Evolutionary conservation across 208 protist species (phyloP).

Genomic region (Crithidia mellificae): DNA sequence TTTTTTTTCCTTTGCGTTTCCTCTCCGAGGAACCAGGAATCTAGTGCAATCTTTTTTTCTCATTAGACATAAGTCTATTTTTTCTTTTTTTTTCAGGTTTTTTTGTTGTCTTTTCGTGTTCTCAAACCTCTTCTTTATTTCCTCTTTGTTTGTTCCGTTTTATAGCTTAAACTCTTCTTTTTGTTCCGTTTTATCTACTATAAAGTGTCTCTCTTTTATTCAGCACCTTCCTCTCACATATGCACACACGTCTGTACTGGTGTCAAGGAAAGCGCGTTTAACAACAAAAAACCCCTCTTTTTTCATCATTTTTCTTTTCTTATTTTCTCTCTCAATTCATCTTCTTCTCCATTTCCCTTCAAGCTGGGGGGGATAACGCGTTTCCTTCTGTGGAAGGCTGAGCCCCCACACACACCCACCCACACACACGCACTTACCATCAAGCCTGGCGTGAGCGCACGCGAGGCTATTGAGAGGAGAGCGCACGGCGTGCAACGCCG

Average conservation of each 20-base stretch:
- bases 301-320: constrained; percentile 4
- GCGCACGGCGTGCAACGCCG: background rate
- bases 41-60: constrained; percentile 1
- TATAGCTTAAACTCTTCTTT: background rate
- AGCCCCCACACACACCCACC: no score
- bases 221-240: background rate
- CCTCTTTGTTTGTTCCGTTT: background rate
- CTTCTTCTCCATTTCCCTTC: constrained; percentile 5
- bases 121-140: background rate
- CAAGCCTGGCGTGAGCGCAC: background rate
- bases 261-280: background rate
- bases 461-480: background rate
- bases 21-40: background rate
- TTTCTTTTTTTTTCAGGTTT: constrained; percentile 1
- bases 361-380: constrained; percentile 29
- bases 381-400: constrained; percentile 24
- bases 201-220: constrained; percentile 10
- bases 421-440: background rate
- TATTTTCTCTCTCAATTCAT: no score
- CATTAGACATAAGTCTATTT: background rate
- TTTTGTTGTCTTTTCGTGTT: background rate
- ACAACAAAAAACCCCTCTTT: constrained; percentile 1
- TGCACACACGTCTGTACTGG: constrained; percentile 7
- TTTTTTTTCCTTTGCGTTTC: constrained; percentile 1
- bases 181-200: background rate